These are phyloP conservation scores for Paraconiothyrium sp. DNA, from an alignment of 2,329 filamentous ascomycete species.

Conservation along the genomic window DNA sequence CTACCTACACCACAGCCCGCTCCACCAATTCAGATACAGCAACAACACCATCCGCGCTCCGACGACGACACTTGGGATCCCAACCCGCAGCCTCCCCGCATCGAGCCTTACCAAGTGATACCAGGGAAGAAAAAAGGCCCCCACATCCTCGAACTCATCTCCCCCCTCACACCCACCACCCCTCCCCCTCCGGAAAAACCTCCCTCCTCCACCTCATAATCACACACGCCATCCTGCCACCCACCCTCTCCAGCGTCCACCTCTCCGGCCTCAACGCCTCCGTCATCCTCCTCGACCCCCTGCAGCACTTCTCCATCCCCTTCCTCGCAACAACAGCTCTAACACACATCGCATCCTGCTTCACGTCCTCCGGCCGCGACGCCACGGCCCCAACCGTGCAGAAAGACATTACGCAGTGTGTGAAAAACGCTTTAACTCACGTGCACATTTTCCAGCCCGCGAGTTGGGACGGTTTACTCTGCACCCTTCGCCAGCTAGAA, in stretches of 20 bases:
- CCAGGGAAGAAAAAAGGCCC: conserved; percentile 16
- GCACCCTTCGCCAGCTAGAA: conserved; percentile 59
- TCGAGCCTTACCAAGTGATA: not conserved
- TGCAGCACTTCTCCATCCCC: conserved; percentile 62
- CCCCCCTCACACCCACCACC: conserved; percentile 49
- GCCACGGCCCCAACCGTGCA: not conserved
- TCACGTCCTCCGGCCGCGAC: conserved; percentile 1
- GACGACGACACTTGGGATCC: conserved; percentile 18
- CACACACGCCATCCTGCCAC: conserved; percentile 61
- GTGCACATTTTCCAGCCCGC: conserved; percentile 68
- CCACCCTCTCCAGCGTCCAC: conserved; percentile 21
- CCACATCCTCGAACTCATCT: conserved; percentile 62
- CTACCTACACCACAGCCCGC: conserved; percentile 24
- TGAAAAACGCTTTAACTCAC: conserved; percentile 59
- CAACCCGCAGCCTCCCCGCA: not conserved
- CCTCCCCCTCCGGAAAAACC: conserved; percentile 65
- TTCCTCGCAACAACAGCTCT: conserved; percentile 56
- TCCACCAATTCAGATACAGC: conserved; percentile 15
- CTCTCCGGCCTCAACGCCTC: conserved; percentile 56
- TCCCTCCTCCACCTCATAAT: conserved; percentile 67
- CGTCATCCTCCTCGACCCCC: conserved; percentile 65
- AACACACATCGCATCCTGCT: conserved; percentile 16
- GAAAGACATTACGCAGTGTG: conserved; percentile 29
- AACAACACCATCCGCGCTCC: conserved; percentile 11
- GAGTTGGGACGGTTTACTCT: conserved; percentile 60